Percentiles rank a stretch among this genome's conserved stretches.
These are phyloP conservation scores for Metschnikowia rubicola DNA, from an alignment of 805 yeast species.

Conservation along the genomic window DNA sequence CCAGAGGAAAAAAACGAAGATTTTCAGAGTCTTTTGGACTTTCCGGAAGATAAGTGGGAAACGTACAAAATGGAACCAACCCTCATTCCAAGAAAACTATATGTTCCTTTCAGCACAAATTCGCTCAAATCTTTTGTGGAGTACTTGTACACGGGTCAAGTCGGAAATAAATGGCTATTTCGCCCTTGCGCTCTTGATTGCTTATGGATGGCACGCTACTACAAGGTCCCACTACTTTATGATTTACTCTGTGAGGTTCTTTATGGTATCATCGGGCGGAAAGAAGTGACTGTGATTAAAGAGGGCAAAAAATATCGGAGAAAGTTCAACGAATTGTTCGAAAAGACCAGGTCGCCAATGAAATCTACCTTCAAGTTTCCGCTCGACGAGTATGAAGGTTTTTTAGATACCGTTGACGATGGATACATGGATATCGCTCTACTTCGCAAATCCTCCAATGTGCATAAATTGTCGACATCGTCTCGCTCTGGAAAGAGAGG, in stretches of 20 bases:
- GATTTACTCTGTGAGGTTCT: conserved; percentile 66
- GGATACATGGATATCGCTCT: conserved; percentile 58
- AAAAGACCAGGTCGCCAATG: conserved; percentile 21
- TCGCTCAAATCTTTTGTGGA: conserved; percentile 67
- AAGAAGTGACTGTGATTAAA: conserved; percentile 50
- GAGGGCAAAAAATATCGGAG: conserved; percentile 38
- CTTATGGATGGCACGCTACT: conserved; percentile 58
- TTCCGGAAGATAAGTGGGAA: conserved; percentile 30
- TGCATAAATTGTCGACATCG: conserved; percentile 24
- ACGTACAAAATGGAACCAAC: conserved; percentile 52
- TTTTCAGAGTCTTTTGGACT: conserved; percentile 23
- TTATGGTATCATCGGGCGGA: conserved; percentile 65
- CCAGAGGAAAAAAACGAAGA: not conserved
- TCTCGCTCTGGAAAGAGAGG: conserved; percentile 18
- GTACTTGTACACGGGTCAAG: conserved; percentile 74
- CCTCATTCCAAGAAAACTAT: conserved; percentile 63
- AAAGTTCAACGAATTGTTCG: conserved; percentile 24
- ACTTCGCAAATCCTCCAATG: conserved; percentile 44
- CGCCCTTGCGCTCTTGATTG: conserved; percentile 67
- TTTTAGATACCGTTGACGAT: conserved; percentile 60
- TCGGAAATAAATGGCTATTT: conserved; percentile 71
- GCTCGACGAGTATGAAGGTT: conserved; percentile 51
- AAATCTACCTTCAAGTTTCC: conserved; percentile 32
- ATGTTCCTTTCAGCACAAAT: conserved; percentile 61
- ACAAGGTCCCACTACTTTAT: conserved; percentile 66